Conservation (phyloP, 2,329 filamentous ascomycete species). For the Clonostachys rhizophaga region DNA sequence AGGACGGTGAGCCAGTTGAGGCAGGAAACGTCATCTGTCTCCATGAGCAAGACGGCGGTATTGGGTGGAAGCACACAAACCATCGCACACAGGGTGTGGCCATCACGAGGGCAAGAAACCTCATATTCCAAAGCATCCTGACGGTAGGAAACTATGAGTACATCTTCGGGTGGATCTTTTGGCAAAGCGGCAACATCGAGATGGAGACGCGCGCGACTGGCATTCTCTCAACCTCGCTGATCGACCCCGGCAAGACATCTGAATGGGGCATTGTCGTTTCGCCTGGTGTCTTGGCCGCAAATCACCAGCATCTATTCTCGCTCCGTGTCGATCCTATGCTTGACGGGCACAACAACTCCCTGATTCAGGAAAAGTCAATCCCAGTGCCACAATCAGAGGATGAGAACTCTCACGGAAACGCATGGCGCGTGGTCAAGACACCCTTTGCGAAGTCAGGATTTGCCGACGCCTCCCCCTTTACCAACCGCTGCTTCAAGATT, state of each 20-base stretch:
- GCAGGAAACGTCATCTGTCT: slow-evolving; percentile 13
- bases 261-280: slow-evolving; percentile 52
- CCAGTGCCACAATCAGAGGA: slow-evolving; percentile 58
- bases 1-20: slow-evolving; percentile 9
- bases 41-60: slow-evolving; percentile 29
- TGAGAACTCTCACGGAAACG: slow-evolving; percentile 73
- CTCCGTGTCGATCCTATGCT: slow-evolving; percentile 57
- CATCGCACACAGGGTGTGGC: slow-evolving; percentile 49
- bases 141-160: slow-evolving; percentile 58
- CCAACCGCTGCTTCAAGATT: slow-evolving; percentile 39
- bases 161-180: slow-evolving; percentile 30
- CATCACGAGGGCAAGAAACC: slow-evolving; percentile 43
- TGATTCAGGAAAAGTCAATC: slow-evolving; percentile 61
- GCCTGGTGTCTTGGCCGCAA: slow-evolving; percentile 53
- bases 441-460: slow-evolving; percentile 12
- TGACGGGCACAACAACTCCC: slow-evolving; percentile 53
- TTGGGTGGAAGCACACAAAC: slow-evolving; percentile 56
- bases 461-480: slow-evolving; percentile 23
- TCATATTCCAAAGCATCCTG: slow-evolving; percentile 53
- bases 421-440: slow-evolving; percentile 46
- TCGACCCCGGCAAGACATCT: slow-evolving; percentile 38
- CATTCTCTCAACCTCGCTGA: slow-evolving; percentile 31
- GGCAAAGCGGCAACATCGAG: slow-evolving; percentile 35
- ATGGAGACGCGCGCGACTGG: slow-evolving; percentile 21
- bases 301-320: slow-evolving; percentile 63